Base-by-base conservation (phyloP, 305 asterid species). In the Fraxinus angustifolia region DNA sequence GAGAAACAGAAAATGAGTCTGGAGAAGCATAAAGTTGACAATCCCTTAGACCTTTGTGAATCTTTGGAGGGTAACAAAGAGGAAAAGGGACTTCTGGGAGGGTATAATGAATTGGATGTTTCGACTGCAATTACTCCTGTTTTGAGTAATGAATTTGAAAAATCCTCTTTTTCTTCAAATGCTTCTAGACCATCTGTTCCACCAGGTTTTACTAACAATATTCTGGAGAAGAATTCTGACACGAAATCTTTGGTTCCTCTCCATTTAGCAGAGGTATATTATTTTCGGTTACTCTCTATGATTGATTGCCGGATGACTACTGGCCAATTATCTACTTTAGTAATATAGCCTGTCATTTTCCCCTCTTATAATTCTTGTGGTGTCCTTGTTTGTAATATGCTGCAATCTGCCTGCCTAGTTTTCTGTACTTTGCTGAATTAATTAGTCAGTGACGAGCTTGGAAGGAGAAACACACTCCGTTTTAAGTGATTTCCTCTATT, bases 1-100 rank as follows among this genome's bases (percentile, higher is more conserved):
- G 97, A 93, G 91, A 94, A 96, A 89, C 97, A 92, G 85, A 91
- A 84, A 79, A 45, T 82, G 31, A 89, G 82, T 76, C 79, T 77
- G 80, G 93, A 88, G 77, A 90, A 93, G 88, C 87, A 67, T 80
- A 88, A 81, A 81, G 78, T 75, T 85, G 90, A 86, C 50, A 88
- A 83, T 85, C 75, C 78, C 75, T 81, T 88, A 16, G 93, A 85
- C 83, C 81, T 88, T 36, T 83, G 76, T 23, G 90, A 78, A 78
- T 82, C 62, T 81, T 83, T 86, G 84, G 90, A 83, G 78, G 90
- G 84, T 83, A 75, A 76, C 82, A 93, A 88, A 79, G 92, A 85
- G 87, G 96, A 93, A 83, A 19, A 19, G 67, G 67, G 67, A 56
- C 30, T 56, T 56, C 67, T 56, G 67, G 30, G 67, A 56, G 30